phyloP scores from a whole-genome alignment of 495 filamentous ascomycete genomes.

The Usnea hakonensis region DNA sequence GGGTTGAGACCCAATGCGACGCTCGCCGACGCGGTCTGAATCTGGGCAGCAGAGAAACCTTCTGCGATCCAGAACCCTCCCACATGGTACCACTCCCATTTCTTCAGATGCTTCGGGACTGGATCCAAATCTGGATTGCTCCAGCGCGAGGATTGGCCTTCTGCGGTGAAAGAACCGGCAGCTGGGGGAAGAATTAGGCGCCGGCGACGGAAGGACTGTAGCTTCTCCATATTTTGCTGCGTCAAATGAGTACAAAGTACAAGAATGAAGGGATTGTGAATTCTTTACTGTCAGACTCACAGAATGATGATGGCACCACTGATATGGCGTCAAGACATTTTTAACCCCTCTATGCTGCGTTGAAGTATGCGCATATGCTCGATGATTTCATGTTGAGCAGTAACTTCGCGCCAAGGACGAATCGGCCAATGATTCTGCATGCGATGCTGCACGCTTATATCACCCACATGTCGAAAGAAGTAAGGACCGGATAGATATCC shows the following conservation, averaged over 20 bases:
- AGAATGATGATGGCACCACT: not conserved
- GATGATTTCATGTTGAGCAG: not conserved
- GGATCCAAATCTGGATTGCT: constrained; percentile 25
- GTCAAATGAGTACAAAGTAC: too few relatives aligned
- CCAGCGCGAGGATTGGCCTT: constrained; percentile 9
- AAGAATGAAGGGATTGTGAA: not conserved
- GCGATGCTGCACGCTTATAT: not conserved
- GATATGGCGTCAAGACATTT: not conserved
- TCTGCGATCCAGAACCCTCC: constrained; percentile 29
- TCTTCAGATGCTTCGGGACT: constrained; percentile 18
- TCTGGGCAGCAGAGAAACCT: constrained; percentile 19
- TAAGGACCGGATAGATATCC: too few relatives aligned
- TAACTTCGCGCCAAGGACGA: not conserved
- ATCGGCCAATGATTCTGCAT: not conserved
- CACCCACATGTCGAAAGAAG: not conserved
- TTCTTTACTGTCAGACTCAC: too few relatives aligned
- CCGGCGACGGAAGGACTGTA: not conserved
- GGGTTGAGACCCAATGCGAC: constrained; percentile 16
- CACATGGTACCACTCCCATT: constrained; percentile 28
- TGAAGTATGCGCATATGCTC: not conserved
- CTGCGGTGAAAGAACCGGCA: not conserved
- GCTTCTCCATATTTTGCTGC: not conserved
- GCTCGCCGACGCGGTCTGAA: constrained; percentile 15
- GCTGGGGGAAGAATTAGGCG: not conserved
- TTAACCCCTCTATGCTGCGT: not conserved